Evolutionary conservation across 805 yeast species (phyloP).

Genomic region (Wickerhamiella azyma): DNA sequence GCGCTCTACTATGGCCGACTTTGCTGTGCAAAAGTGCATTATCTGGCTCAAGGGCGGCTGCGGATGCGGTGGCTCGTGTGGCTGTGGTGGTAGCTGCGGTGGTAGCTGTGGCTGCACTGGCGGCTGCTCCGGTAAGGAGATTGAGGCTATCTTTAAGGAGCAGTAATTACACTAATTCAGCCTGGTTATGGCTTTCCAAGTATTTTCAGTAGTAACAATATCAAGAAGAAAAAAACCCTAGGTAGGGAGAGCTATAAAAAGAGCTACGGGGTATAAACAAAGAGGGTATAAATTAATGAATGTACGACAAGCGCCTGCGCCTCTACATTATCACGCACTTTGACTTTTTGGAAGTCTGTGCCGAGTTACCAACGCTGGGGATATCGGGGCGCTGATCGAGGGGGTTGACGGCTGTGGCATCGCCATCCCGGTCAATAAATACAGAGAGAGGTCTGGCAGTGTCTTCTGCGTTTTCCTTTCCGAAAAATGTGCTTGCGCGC

Average conservation of each 20-base stretch:
- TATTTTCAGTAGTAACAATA: not conserved
- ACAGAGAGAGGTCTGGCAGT: not conserved
- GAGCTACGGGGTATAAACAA: too few relatives aligned
- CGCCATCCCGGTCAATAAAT: not conserved
- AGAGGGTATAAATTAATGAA: too few relatives aligned
- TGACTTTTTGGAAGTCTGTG: not conserved
- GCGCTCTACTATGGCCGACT: not conserved
- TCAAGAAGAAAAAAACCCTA: not conserved
- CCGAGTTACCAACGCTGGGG: not conserved
- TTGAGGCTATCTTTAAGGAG: not conserved
- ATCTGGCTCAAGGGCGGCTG: not conserved
- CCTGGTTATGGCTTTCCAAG: not conserved
- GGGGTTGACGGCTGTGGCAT: not conserved
- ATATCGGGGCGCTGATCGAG: constrained; percentile 2
- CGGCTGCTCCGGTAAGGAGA: not conserved
- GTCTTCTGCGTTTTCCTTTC: not conserved
- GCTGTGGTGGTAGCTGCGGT: not conserved
- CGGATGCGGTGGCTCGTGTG: not conserved
- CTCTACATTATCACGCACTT: constrained; percentile 1
- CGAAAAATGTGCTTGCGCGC: constrained; percentile 7
- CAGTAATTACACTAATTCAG: not conserved
- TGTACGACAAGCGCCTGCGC: not conserved
- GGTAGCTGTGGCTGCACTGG: not conserved
- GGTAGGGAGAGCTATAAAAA: too few relatives aligned
- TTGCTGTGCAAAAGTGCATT: not conserved